A percentile compares a stretch with the other conserved stretches of the same genome.
Evolutionary conservation across 2,329 filamentous ascomycete species (phyloP).

Genomic region (Pleurostoma richardsiae): DNA sequence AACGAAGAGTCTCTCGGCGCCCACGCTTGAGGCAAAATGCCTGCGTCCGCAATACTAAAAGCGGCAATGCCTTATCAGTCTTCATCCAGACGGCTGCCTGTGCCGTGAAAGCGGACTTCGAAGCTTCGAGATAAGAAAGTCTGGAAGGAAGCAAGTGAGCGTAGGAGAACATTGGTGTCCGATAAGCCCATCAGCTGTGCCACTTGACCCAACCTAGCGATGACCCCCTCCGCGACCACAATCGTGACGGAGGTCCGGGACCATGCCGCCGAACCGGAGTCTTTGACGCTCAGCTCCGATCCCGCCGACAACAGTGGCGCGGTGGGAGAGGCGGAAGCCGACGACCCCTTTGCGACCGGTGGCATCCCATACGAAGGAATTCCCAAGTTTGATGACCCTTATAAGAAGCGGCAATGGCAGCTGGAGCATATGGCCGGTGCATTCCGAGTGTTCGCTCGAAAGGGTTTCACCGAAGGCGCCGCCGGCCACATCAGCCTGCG

Average conservation of each 20-base stretch:
- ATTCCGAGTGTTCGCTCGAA: conserved; percentile 63
- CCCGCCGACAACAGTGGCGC: not conserved
- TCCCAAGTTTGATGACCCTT: not conserved
- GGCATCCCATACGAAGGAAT: not conserved
- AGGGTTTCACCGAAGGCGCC: conserved; percentile 65
- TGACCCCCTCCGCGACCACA: not conserved
- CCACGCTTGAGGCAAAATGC: too few species aligned
- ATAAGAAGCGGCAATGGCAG: conserved; percentile 15
- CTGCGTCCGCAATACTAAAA: not conserved
- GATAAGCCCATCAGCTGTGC: not conserved
- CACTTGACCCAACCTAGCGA: not conserved
- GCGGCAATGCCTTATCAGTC: not conserved
- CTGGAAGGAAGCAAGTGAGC: not conserved
- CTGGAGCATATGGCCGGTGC: conserved; percentile 61
- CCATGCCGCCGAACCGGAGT: not conserved
- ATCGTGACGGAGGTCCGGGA: not conserved
- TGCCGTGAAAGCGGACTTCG: conserved; percentile 31
- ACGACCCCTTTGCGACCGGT: not conserved
- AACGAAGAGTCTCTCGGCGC: not conserved
- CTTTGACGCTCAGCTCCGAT: not conserved
- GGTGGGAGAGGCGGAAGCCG: not conserved
- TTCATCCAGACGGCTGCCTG: not conserved
- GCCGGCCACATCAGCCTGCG: conserved; percentile 62
- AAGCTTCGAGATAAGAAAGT: conserved; percentile 4
- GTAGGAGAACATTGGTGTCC: not conserved